These are phyloP conservation scores for Lichtheimia ornata DNA, from an alignment of 371 early-diverging fungal genomes.

Conservation along the genomic window DNA sequence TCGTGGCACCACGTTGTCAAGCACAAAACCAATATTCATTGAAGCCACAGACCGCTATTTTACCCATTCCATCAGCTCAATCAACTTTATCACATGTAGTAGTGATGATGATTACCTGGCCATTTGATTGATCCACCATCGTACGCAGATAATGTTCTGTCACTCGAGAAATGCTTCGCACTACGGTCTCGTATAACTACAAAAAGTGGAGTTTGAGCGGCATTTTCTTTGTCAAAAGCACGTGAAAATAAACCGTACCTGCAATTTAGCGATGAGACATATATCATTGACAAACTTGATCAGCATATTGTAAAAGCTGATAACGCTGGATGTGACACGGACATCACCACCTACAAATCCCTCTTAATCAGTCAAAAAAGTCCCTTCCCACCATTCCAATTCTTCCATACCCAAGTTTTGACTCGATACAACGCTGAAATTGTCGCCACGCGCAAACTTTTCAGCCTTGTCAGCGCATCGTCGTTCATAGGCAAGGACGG, in stretches of 20 bases:
- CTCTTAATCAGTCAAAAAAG: slow-evolving; percentile 1
- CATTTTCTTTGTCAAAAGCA: neutral
- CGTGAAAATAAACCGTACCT: slow-evolving; percentile 38
- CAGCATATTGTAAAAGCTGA: slow-evolving; percentile 69
- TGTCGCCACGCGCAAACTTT: slow-evolving; percentile 64
- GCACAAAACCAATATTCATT: slow-evolving; percentile 63
- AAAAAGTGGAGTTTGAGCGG: neutral
- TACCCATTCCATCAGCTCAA: neutral
- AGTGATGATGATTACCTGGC: slow-evolving; percentile 31
- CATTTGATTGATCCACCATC: slow-evolving; percentile 40
- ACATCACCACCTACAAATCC: slow-evolving; percentile 33
- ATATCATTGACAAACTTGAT: slow-evolving; percentile 81
- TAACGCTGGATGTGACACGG: slow-evolving; percentile 58
- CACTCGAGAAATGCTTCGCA: slow-evolving; percentile 40
- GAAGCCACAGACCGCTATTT: slow-evolving; percentile 50
- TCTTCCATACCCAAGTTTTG: slow-evolving; percentile 52
- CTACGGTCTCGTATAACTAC: slow-evolving; percentile 44
- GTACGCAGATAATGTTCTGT: slow-evolving; percentile 45
- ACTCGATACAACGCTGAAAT: slow-evolving; percentile 59
- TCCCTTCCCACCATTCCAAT: neutral
- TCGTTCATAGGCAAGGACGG: slow-evolving; percentile 65
- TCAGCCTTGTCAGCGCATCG: slow-evolving; percentile 51
- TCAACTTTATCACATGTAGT: neutral
- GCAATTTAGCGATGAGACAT: slow-evolving; percentile 65
- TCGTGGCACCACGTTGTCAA: slow-evolving; percentile 62